Evolutionary conservation across 768 basidiomycete species (phyloP).

Genomic region (Mycena amicta): DNA sequence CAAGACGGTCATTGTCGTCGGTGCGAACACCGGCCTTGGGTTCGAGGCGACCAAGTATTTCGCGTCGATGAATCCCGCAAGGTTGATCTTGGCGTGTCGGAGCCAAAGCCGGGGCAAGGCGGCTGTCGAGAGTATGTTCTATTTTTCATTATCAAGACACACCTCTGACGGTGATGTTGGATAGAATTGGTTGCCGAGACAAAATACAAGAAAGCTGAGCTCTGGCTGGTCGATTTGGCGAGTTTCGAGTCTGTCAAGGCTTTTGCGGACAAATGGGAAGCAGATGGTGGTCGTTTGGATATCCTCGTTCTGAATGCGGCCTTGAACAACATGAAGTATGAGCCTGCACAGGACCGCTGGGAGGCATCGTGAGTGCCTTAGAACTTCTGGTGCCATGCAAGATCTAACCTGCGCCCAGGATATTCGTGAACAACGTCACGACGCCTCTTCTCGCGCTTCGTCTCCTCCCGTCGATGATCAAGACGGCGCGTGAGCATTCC

Average conservation of each 20-base stretch:
- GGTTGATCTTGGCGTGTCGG: slow-evolving; percentile 32
- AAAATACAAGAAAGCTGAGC: slow-evolving; percentile 26
- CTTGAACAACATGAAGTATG: slow-evolving; percentile 13
- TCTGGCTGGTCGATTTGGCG: slow-evolving; percentile 37
- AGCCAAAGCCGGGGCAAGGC: slow-evolving; percentile 26
- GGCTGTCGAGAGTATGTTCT: slow-evolving; percentile 25
- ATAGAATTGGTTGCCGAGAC: slow-evolving; percentile 27
- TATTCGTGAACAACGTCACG: slow-evolving; percentile 37
- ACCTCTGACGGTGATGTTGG: neutral
- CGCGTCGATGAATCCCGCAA: slow-evolving; percentile 28
- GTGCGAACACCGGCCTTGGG: slow-evolving; percentile 13
- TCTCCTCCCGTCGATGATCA: slow-evolving; percentile 33
- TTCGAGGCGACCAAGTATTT: neutral
- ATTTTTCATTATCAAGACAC: neutral
- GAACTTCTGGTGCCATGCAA: neutral
- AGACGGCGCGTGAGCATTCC: slow-evolving; percentile 27
- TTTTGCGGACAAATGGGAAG: slow-evolving; percentile 32
- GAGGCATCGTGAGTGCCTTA: slow-evolving; percentile 32
- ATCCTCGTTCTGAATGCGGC: slow-evolving; percentile 36
- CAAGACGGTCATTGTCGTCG: neutral
- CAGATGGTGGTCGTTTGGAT: slow-evolving; percentile 29
- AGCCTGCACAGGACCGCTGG: slow-evolving; percentile 34
- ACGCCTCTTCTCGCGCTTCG: slow-evolving; percentile 35
- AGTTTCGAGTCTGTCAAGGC: slow-evolving; percentile 35
- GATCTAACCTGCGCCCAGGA: slow-evolving; percentile 5